Evolutionary conservation across 176 grass and related monocot species (phyloP), one percentile per base, ranked within the genome.

Genomic region (Tuctoria greenei): DNA sequence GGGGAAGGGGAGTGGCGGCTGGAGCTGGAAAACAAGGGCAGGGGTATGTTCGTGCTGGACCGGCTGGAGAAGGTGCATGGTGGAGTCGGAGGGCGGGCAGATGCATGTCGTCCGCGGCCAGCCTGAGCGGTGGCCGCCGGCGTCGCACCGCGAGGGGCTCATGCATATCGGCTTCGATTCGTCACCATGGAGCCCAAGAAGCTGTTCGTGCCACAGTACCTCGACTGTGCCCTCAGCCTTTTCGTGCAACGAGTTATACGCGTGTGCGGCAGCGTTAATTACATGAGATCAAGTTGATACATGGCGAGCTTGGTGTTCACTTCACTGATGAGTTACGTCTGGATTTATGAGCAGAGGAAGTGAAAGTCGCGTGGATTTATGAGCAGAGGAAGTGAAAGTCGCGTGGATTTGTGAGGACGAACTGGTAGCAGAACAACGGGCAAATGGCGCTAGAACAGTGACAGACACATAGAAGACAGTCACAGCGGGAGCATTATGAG

Each of bases 111-210:
- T 89, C 63, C 88, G 84, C 66, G 87, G 87, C 16, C 80, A 61
- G 56, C 60, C 61, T n/a, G n/a, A n/a, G n/a, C n/a, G n/a, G 26
- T 79, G 79, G 78, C 43, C n/a, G n/a, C n/a, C n/a, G n/a, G n/a
- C n/a, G n/a, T n/a, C 28, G 72, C 81, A 42, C 77, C 34, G 67
- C 14, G 62, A 66, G 59, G 84, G 87, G 44, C 61, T 77, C 71
- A 86, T 97, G 83, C 88, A 91, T 79, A 78, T 93, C 49, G 94
- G 88, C 13, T n/a, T n/a, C n/a, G n/a, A n/a, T 91, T 93, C 76
- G 91, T 97, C 66, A 73, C 70, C 37, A 97, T 93, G 94, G 94
- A 97, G 71, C 94, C 94, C 24, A 89, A 87, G 75, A 91, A 90
- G 6, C 78, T 97, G 66, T 93, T 91, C 76, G 91, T 97, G 37